phyloP scores from a whole-genome alignment of 768 basidiomycete species.

The Lentinula detonsa region DNA sequence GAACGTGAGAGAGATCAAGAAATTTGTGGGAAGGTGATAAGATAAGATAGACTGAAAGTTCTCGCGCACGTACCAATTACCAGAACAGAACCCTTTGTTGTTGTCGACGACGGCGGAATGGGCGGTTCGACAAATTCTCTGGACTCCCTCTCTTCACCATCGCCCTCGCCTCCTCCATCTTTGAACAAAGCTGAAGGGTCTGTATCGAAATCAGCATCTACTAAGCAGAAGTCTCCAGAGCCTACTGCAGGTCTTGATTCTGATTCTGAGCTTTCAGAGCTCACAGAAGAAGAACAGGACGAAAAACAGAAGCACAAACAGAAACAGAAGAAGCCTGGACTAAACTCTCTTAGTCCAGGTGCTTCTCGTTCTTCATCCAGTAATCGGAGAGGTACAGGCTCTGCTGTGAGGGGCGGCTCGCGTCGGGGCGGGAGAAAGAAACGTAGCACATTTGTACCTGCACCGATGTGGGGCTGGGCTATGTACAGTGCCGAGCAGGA shows the following conservation, averaged over 20 bases:
- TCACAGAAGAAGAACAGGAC: slow-evolving; percentile 78
- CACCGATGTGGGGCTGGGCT: slow-evolving; percentile 86
- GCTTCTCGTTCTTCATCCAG: background rate
- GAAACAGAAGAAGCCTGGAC: slow-evolving; percentile 8
- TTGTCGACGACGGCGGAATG: slow-evolving; percentile 29
- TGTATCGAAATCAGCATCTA: slow-evolving; percentile 3
- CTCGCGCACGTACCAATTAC: slow-evolving; percentile 35
- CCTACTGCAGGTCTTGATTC: slow-evolving; percentile 36
- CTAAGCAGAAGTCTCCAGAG: slow-evolving; percentile 9
- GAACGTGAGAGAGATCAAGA: background rate
- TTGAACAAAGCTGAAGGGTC: background rate
- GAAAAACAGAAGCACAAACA: slow-evolving; percentile 21
- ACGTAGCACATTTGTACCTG: slow-evolving; percentile 66
- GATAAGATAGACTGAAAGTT: slow-evolving; percentile 26
- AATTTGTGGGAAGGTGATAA: slow-evolving; percentile 22
- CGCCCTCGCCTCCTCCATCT: slow-evolving; percentile 49
- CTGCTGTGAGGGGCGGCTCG: slow-evolving; percentile 5
- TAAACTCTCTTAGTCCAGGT: background rate
- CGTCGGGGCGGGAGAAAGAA: slow-evolving; percentile 34
- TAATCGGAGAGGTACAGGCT: slow-evolving; percentile 1
- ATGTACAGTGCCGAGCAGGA: slow-evolving; percentile 42
- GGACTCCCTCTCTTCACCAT: slow-evolving; percentile 62
- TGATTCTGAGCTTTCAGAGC: slow-evolving; percentile 77
- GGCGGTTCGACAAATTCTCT: slow-evolving; percentile 58
- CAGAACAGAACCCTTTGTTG: slow-evolving; percentile 21